Percentiles rank a stretch among this genome's conserved stretches.
phyloP scores from a whole-genome alignment of 331 rosid species.

The Rosa hybrid region DNA sequence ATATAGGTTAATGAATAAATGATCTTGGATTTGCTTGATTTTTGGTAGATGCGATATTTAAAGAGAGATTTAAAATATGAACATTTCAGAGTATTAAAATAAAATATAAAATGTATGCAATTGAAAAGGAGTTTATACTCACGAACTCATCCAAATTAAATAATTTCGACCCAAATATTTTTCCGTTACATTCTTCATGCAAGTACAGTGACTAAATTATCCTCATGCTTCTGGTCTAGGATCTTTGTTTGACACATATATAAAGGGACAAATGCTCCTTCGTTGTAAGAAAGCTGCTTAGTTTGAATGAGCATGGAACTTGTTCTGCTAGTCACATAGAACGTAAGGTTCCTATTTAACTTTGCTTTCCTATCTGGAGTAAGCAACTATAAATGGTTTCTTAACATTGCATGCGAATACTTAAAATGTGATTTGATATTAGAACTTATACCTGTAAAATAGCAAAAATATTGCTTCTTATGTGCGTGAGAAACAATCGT shows the following conservation, averaged over 20 bases:
- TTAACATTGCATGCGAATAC: slow-evolving; percentile 2
- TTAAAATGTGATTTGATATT: not conserved
- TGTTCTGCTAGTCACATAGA: not conserved
- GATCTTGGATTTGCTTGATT: no score
- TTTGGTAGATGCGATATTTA: no score
- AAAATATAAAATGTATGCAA: no score
- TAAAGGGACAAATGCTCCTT: slow-evolving; percentile 15
- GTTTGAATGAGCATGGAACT: not conserved
- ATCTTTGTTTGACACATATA: slow-evolving; percentile 9
- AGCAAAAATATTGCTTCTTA: not conserved
- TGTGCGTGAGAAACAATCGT: not conserved
- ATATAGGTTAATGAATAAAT: no score
- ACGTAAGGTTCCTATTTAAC: slow-evolving; percentile 2
- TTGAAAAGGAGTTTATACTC: no score
- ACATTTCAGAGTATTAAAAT: no score
- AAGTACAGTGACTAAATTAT: not conserved
- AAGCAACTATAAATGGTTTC: slow-evolving; percentile 1
- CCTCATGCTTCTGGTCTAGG: not conserved
- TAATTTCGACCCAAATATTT: no score
- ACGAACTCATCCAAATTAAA: no score
- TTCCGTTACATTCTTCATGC: not conserved
- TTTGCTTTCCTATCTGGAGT: not conserved
- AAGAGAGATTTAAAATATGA: no score
- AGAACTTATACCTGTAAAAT: slow-evolving; percentile 9
- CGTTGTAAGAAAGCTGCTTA: slow-evolving; percentile 17